These are phyloP conservation scores for Epichloe brachyelytri DNA, from an alignment of 2,329 filamentous ascomycete genomes.

Conservation along the genomic window DNA sequence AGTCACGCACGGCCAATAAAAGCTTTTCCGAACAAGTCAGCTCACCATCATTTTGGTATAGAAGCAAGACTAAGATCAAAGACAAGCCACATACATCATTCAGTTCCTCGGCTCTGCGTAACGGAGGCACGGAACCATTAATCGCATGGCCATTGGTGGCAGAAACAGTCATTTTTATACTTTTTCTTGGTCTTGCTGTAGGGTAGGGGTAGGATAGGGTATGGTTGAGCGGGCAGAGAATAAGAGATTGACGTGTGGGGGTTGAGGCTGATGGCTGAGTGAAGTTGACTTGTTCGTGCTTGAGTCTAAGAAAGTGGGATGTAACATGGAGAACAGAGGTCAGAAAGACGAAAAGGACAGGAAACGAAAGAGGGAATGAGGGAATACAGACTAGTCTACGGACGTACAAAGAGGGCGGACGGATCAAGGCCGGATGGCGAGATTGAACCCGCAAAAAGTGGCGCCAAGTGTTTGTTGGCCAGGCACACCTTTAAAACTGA, in stretches of 20 bases:
- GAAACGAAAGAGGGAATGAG: not conserved
- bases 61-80: not conserved
- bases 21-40: conserved; percentile 34
- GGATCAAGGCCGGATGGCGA: no score
- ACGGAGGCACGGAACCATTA: conserved; percentile 11
- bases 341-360: not conserved
- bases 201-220: not conserved
- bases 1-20: conserved; percentile 50
- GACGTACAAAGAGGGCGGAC: not conserved
- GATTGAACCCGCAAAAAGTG: not conserved
- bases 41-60: not conserved
- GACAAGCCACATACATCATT: conserved; percentile 15
- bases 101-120: conserved; percentile 21
- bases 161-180: not conserved
- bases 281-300: not conserved
- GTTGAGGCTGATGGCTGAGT: not conserved
- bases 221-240: not conserved
- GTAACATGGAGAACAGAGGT: not conserved
- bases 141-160: conserved; percentile 6
- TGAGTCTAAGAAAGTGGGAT: not conserved
- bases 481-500: not conserved
- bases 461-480: not conserved
- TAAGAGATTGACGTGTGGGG: no score
- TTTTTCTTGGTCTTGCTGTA: not conserved
- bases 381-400: not conserved